phyloP scores from a whole-genome alignment of 495 filamentous ascomycete genomes.

The Trichoderma reesei region DNA sequence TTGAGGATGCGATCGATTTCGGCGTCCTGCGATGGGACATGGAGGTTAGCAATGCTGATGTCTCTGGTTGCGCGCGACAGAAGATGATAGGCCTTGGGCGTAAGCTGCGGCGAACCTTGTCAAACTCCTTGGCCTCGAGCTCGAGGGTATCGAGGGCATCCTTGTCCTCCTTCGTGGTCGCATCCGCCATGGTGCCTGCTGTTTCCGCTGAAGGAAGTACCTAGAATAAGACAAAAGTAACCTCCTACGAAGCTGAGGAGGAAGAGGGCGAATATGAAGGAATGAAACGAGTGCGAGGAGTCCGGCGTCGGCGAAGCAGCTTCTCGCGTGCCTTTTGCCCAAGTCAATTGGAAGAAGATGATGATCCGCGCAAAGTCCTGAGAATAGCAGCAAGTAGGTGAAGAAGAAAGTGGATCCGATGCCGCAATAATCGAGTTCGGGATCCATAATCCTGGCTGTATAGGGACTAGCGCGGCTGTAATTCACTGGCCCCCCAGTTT shows the following conservation, averaged over 20 bases:
- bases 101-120: slow-evolving; percentile 48
- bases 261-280: neutral
- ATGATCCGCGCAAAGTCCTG: neutral
- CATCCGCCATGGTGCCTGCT: slow-evolving; percentile 14
- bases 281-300: neutral
- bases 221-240: neutral
- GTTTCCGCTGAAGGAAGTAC: neutral
- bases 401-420: neutral
- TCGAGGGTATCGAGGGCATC: slow-evolving; percentile 80
- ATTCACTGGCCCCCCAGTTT: neutral
- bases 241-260: neutral
- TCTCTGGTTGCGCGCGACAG: neutral
- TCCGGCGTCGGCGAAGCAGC: neutral
- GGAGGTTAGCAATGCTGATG: slow-evolving; percentile 11
- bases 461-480: too few species aligned
- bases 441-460: neutral
- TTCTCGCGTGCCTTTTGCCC: neutral
- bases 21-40: slow-evolving; percentile 55
- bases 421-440: neutral
- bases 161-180: slow-evolving; percentile 45
- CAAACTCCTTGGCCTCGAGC: slow-evolving; percentile 78
- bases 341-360: neutral
- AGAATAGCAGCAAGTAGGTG: neutral
- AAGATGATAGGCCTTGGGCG: neutral
- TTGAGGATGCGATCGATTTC: slow-evolving; percentile 92